A percentile compares a stretch with the other conserved stretches of the same genome.
These are phyloP conservation scores for Ascochyta fabae DNA, from an alignment of 2,329 filamentous ascomycete genomes.

Conservation along the genomic window DNA sequence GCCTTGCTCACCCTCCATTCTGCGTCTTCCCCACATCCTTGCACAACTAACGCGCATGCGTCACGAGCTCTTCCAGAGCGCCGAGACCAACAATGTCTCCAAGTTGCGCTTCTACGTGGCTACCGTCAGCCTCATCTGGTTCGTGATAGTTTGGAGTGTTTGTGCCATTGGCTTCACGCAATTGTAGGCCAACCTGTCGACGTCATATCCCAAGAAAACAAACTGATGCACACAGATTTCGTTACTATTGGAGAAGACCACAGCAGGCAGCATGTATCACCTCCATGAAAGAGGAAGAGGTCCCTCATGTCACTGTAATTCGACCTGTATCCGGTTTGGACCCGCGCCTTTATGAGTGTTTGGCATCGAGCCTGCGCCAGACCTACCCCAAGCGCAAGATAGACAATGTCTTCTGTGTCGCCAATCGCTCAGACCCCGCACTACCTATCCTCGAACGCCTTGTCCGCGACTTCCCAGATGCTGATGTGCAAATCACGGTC, in stretches of 20 bases:
- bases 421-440: conserved; percentile 75
- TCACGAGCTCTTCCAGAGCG: conserved; percentile 30
- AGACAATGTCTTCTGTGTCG: conserved; percentile 82
- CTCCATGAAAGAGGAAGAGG: conserved; percentile 49
- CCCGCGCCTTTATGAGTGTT: conserved; percentile 87
- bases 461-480: conserved; percentile 72
- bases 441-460: conserved; percentile 75
- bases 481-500: conserved; percentile 75
- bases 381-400: conserved; percentile 78
- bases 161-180: conserved; percentile 65
- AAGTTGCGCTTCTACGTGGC: conserved; percentile 49
- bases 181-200: conserved; percentile 55
- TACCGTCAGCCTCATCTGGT: conserved; percentile 62
- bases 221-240: conserved; percentile 54
- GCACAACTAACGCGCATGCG: conserved; percentile 42
- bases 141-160: conserved; percentile 61
- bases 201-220: not conserved
- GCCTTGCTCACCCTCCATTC: conserved; percentile 4
- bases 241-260: conserved; percentile 59
- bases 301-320: conserved; percentile 88
- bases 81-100: conserved; percentile 41
- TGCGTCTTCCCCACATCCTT: conserved; percentile 9
- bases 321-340: conserved; percentile 93
- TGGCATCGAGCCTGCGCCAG: conserved; percentile 84
- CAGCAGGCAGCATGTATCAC: conserved; percentile 52